Base-by-base conservation (phyloP, 2,329 filamentous ascomycete species). In the Clonostachys sp. region DNA sequence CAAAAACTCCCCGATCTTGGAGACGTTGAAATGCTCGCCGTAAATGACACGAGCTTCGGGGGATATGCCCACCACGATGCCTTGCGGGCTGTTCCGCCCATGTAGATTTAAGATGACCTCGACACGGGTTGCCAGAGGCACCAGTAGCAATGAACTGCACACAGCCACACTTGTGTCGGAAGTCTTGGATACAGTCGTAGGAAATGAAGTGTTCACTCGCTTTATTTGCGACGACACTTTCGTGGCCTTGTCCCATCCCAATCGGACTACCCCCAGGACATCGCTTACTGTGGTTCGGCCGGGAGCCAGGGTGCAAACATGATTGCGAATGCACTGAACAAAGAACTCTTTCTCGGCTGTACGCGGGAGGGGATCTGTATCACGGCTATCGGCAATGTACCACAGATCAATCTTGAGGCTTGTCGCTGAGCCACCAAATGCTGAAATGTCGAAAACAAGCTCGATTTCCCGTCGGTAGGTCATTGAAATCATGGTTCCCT, bases 311-410 rank as follows among this genome's bases (percentile, higher is more conserved):
- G 72, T 77, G 43, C 85, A 81, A 40, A 89, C 69, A 48, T 85
- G 78, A 48, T 87, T 84, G 41, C 84, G 78, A 49, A 91, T 83
- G 56, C 83, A 80, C 57, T 87, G 80, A 8, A 92, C 68, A 61
- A 91, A 89, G 67, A 91, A 91, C 36, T 87, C 83, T 55, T 83
- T 84, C 59, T 87, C 86, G 1, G 77, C 75, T 2, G 82, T 84
- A 45, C 81, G 64, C 0, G 80, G 78, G 34, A 73, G 61, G 10
- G 80, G 69, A 30, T 79, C 71, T n/a, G 68, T 65, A 41, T 80
- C 73, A 43, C 75, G 72, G 17, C 14, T 73, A 53, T 79, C 77
- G 24, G 78, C 84, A 52, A 89, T 79, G 62, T 90, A 90, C 65
- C 79, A 81, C 1, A 91, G 69, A 50, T 87, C 84, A 54, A 91